These are phyloP conservation scores for Westerdykella sp. DNA, from an alignment of 2,329 filamentous ascomycete genomes.

Conservation along the genomic window DNA sequence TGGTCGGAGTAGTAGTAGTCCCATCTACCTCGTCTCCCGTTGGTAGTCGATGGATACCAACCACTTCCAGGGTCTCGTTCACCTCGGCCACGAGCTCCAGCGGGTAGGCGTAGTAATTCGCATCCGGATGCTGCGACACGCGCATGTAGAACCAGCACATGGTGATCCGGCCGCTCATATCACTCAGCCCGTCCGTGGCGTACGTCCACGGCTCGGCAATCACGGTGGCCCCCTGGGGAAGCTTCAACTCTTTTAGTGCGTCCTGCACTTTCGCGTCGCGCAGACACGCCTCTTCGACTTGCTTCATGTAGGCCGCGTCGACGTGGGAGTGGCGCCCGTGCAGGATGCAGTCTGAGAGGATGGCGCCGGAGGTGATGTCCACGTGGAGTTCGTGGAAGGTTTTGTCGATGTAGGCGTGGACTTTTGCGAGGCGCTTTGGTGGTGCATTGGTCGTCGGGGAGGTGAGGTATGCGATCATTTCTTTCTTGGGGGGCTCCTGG, in stretches of 20 bases:
- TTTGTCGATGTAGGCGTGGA: conserved; percentile 32
- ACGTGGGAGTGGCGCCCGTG: conserved; percentile 44
- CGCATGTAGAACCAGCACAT: conserved; percentile 44
- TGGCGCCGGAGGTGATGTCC: conserved; percentile 13
- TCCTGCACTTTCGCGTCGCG: conserved; percentile 40
- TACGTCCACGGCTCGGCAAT: conserved; percentile 53
- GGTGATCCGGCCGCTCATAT: conserved; percentile 44
- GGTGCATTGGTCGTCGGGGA: conserved; percentile 33
- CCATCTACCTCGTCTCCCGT: conserved; percentile 34
- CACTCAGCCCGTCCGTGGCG: conserved; percentile 49
- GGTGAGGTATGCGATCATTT: conserved; percentile 41
- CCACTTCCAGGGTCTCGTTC: conserved; percentile 46
- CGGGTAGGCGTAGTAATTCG: conserved; percentile 55
- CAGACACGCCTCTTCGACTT: conserved; percentile 45
- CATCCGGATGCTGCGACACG: conserved; percentile 39
- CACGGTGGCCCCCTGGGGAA: conserved; percentile 43
- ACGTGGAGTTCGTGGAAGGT: conserved; percentile 35
- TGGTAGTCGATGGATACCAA: conserved; percentile 47
- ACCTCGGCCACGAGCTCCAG: conserved; percentile 50
- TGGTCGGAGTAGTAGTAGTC: not conserved
- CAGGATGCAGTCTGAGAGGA: conserved; percentile 28
- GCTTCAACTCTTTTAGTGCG: conserved; percentile 37
- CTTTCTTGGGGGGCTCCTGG: conserved; percentile 46
- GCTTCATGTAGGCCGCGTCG: conserved; percentile 45
- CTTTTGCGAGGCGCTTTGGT: conserved; percentile 37